Percentiles rank a stretch among this genome's conserved stretches.
Evolutionary conservation across 805 yeast species (phyloP).

Genomic region (Pichia membranifaciens): DNA sequence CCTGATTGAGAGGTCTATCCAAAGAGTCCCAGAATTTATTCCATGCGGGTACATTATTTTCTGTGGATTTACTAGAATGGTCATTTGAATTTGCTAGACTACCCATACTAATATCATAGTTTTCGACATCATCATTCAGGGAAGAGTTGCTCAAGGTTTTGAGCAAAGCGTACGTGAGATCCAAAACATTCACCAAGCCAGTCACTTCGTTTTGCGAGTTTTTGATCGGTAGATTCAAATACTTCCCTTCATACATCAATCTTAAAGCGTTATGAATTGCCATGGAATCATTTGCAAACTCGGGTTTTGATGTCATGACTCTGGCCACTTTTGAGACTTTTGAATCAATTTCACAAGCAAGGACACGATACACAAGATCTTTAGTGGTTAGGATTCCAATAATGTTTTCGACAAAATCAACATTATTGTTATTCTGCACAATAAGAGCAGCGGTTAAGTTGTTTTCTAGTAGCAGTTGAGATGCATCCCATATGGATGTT

Average conservation of each 20-base stretch:
- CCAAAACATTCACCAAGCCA: conserved; percentile 41
- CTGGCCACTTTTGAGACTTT: conserved; percentile 34
- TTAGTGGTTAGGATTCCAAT: conserved; percentile 44
- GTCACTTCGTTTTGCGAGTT: conserved; percentile 27
- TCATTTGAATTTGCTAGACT: background rate
- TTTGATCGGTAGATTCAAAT: conserved; percentile 38
- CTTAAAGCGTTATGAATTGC: conserved; percentile 40
- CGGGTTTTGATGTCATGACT: conserved; percentile 42
- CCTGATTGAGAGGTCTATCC: conserved; percentile 24
- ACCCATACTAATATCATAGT: background rate
- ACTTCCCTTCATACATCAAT: conserved; percentile 43
- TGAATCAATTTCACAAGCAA: conserved; percentile 34
- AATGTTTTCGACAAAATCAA: conserved; percentile 23
- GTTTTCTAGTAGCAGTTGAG: conserved; percentile 34
- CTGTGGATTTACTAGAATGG: conserved; percentile 6
- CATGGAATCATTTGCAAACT: conserved; percentile 35
- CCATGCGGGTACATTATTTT: conserved; percentile 29
- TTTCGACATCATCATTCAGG: conserved; percentile 14
- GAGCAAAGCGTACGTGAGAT: conserved; percentile 37
- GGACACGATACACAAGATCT: conserved; percentile 38
- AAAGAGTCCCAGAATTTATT: conserved; percentile 29
- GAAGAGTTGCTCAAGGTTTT: conserved; percentile 29
- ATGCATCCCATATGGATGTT: conserved; percentile 34
- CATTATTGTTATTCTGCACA: conserved; percentile 13
- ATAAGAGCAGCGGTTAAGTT: conserved; percentile 38